These are phyloP conservation scores for Colletotrichum theobromicola DNA, from an alignment of 2,329 filamentous ascomycete species.

Conservation along the genomic window DNA sequence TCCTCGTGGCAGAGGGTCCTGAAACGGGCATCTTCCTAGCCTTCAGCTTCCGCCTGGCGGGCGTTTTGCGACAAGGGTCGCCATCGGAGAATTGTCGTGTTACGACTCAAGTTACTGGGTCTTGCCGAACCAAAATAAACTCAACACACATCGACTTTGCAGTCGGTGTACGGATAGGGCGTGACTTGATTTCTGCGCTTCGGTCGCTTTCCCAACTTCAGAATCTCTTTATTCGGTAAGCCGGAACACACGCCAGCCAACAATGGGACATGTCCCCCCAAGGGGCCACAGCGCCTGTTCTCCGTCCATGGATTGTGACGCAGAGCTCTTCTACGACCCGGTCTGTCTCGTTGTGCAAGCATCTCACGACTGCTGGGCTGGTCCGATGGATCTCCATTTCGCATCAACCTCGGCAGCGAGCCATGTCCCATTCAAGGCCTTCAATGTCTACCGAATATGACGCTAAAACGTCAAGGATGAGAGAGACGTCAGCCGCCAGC, in stretches of 20 bases:
- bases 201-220: not conserved
- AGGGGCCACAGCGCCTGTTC: not conserved
- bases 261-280: not conserved
- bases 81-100: conserved; percentile 7
- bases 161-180: not conserved
- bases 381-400: not conserved
- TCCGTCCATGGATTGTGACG: not conserved
- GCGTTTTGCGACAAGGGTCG: conserved; percentile 10
- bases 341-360: not conserved
- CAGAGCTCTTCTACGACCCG: not conserved
- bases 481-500: not conserved
- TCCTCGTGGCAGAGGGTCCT: conserved; percentile 17
- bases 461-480: not conserved
- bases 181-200: not conserved
- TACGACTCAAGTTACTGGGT: conserved; percentile 5
- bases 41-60: not conserved
- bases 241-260: not conserved
- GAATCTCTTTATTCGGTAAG: not conserved
- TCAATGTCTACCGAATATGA: not conserved
- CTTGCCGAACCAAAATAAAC: not conserved
- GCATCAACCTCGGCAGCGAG: not conserved
- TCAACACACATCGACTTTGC: not conserved
- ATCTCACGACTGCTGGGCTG: not conserved
- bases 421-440: not conserved
- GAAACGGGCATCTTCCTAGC: conserved; percentile 3